phyloP scores from a whole-genome alignment of 2,329 filamentous ascomycete genomes.

The Curvularia lunata region DNA sequence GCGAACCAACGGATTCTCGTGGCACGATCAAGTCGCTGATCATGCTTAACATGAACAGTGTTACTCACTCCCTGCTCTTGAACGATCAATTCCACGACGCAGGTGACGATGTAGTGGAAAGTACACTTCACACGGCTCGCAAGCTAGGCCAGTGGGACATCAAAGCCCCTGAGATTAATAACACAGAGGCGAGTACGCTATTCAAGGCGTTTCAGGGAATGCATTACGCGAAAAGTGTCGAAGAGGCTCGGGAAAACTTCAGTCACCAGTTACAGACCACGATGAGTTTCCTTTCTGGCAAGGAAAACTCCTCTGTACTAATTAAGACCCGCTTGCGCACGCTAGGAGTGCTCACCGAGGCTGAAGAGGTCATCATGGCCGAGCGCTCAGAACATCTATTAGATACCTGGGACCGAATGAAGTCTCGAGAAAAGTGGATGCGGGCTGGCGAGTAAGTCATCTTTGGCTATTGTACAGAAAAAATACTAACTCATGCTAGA shows the following conservation, averaged over 20 bases:
- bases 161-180: conserved; percentile 69
- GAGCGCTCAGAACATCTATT: conserved; percentile 66
- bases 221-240: conserved; percentile 67
- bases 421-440: conserved; percentile 77
- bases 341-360: conserved; percentile 77
- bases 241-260: conserved; percentile 62
- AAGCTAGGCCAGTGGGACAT: conserved; percentile 93
- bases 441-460: conserved; percentile 71
- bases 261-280: conserved; percentile 65
- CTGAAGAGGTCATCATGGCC: conserved; percentile 76
- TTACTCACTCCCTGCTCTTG: conserved; percentile 80
- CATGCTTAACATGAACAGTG: conserved; percentile 79
- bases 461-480: neutral
- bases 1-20: conserved; percentile 65
- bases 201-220: conserved; percentile 85
- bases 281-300: conserved; percentile 47
- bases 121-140: conserved; percentile 78
- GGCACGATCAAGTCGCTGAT: conserved; percentile 79
- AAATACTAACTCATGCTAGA: conserved; percentile 55
- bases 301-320: conserved; percentile 32
- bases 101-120: conserved; percentile 67
- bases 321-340: conserved; percentile 39
- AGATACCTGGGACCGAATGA: conserved; percentile 67
- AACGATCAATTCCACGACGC: conserved; percentile 67
- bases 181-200: conserved; percentile 70